Evolutionary conservation across 495 filamentous ascomycete species (phyloP), one percentile per base, ranked within the genome.

Genomic region (Penicillium alfredii): DNA sequence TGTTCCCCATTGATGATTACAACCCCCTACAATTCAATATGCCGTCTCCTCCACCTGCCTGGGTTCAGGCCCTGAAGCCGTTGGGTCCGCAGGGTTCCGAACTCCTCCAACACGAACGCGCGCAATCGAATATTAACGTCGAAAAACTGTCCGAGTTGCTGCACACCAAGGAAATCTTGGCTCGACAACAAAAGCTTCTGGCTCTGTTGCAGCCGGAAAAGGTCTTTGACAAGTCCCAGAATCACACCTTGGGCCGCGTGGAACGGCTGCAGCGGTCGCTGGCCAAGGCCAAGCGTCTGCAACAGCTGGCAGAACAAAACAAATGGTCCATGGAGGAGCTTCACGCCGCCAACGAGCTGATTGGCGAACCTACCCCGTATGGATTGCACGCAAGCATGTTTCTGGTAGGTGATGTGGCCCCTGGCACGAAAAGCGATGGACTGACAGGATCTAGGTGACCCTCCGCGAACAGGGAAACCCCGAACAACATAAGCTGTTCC

Each of bases 381-480:
- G 77, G 73, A 1, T 60, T 87, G 8, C 82, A 86, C 48, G 72
- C 75, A 7, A 63, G 53, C 44, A 84, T 85, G 73, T 87, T 84
- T 48, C 50, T 81, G 61, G 72, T 76, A 53, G 14, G 60, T 55
- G 23, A 4, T 27, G 31, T 34, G n/a, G 1, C 8, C 25, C 8
- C 18, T 2, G 3, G 8, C 8, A 10, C 11, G 5, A 16, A 25
- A 27, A 33, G n/a, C n/a, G 24, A 16, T 27, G 40, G 25, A 47
- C 43, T 29, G 30, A 50, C 33, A 25, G n/a, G 6, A 10, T 25
- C 6, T 62, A 71, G 66, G 75, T 78, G 3, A 84, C 80, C n/a
- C 67, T 86, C 18, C 65, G 72, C 3, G 78, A 80, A 40, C 82
- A 86, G 64, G 76, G 77, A 18, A 83, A 72, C 14, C 68, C 77